Evolutionary conservation across 306 rosid genomes (phyloP), one percentile per base, ranked within the genome.

Genomic region (Boehmeria nivea): DNA sequence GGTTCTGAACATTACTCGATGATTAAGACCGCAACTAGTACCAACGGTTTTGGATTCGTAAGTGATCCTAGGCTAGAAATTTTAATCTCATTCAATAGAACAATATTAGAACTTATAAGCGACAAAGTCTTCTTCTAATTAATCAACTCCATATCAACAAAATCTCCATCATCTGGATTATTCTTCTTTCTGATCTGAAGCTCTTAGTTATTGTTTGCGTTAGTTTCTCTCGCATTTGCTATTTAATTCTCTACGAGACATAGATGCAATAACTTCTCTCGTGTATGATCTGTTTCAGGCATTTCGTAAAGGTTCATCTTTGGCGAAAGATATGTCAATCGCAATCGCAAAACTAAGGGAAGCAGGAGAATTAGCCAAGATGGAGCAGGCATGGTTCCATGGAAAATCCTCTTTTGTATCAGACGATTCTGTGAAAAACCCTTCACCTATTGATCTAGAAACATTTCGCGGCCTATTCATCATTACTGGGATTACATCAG

Each of bases 1-100:
- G 18, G 15, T 23, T 1, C 60, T 44, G 12, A 48, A 11, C 28
- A 15, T 14, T 18, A 54, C 13, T 65, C 72, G 46, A 50, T 21
- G 31, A 19, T 50, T 10, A 45, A 57, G 38, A 20, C 26, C 12
- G 44, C 15, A 6, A 19, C 67, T 26, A 25, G 23, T 15, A 38
- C 57, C 4, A 70, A 20, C 46, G 81, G 76, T 21, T 49, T 76
- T 43, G 81, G 76, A 34, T 76, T 70, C 28, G 81, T 75, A 43
- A 74, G 63, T 68, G 34, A 3, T 8, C 34, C 8, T 28, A 3
- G 3, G 34, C 8, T 28, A 28, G 3, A 3, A 28, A 28, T 28
- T 28, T 3, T 28, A 28, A 3, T 28, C 8, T 28, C 5, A 3
- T 28, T 28, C 34, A 28, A 3, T 28, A 28, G 8, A 28, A 28